Conservation (phyloP, 805 yeast species). For the Yarrowia alimentaria region DNA sequence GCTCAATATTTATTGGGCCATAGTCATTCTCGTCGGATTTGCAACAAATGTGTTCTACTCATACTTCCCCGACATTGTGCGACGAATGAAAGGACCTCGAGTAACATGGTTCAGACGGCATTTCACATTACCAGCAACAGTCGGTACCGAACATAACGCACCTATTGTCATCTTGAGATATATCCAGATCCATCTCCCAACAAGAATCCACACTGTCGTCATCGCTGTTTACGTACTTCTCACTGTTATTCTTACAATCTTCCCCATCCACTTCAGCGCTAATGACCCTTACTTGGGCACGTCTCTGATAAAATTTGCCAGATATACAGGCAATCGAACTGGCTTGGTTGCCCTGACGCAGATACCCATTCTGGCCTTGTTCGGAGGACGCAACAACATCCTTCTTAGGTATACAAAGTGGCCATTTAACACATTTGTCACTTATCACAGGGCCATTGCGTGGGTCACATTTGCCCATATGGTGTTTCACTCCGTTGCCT, state of each 20-base stretch:
- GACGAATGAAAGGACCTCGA: conserved; percentile 4
- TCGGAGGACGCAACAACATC: conserved; percentile 14
- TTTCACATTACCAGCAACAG: conserved; percentile 5
- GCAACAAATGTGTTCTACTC: conserved; percentile 14
- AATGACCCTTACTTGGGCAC: conserved; percentile 20
- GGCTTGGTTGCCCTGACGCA: conserved; percentile 24
- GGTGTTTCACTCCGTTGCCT: conserved; percentile 12
- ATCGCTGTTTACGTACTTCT: conserved; percentile 6
- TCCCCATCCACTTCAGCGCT: conserved; percentile 13
- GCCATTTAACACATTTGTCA: conserved; percentile 16
- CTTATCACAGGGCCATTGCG: conserved; percentile 24
- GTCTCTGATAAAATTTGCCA: conserved; percentile 12
- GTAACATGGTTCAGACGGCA: conserved; percentile 20
- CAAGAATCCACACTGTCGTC: conserved; percentile 15
- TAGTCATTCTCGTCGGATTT: conserved; percentile 11
- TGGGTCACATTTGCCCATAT: conserved; percentile 16
- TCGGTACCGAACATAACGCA: conserved; percentile 12
- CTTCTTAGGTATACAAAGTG: conserved; percentile 14
- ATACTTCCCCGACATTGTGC: conserved; percentile 7
- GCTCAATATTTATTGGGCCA: conserved; percentile 20
- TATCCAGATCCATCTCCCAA: conserved; percentile 21
- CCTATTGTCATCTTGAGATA: conserved; percentile 14
- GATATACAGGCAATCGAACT: conserved; percentile 18
- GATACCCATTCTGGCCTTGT: conserved; percentile 4
- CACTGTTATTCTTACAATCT: not conserved